phyloP scores from a whole-genome alignment of 495 filamentous ascomycete species.

The Cudoniella acicularis region DNA sequence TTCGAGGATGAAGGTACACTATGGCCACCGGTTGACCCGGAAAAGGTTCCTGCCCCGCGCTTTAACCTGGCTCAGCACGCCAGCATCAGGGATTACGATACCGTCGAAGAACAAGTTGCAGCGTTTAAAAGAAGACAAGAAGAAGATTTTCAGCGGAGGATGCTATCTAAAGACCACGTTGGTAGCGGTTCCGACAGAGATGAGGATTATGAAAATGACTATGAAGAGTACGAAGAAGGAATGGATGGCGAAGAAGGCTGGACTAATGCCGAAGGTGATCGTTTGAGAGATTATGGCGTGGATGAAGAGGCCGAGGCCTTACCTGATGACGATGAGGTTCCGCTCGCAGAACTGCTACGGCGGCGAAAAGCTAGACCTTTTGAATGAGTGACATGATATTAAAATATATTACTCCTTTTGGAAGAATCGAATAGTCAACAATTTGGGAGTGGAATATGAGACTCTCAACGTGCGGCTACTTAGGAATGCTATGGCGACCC shows the following conservation, averaged over 20 bases:
- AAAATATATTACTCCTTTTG: not conserved
- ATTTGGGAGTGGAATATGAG: too few species aligned
- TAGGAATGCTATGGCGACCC: too few species aligned
- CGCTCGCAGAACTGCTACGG: constrained; percentile 63
- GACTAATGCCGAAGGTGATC: constrained; percentile 82
- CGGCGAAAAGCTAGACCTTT: constrained; percentile 36
- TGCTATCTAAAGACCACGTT: constrained; percentile 14
- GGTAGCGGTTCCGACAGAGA: constrained; percentile 39
- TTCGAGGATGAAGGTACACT: constrained; percentile 66
- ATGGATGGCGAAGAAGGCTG: constrained; percentile 58
- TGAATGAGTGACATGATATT: not conserved
- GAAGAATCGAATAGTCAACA: not conserved
- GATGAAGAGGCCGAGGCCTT: constrained; percentile 35
- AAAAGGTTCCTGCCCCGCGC: constrained; percentile 56
- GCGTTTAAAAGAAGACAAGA: constrained; percentile 56
- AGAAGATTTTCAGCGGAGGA: constrained; percentile 45
- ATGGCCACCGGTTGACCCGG: constrained; percentile 92
- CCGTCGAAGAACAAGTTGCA: constrained; percentile 43
- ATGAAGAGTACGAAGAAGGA: constrained; percentile 33
- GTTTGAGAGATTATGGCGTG: constrained; percentile 77
- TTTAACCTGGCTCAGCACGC: constrained; percentile 3
- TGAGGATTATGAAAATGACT: constrained; percentile 30
- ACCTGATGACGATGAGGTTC: constrained; percentile 58
- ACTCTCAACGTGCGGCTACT: too few species aligned
- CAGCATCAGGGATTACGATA: constrained; percentile 19